Evolutionary conservation across 2,329 filamentous ascomycete species (phyloP), one percentile per base, ranked within the genome.

Genomic region (Hypoxylon sp.): DNA sequence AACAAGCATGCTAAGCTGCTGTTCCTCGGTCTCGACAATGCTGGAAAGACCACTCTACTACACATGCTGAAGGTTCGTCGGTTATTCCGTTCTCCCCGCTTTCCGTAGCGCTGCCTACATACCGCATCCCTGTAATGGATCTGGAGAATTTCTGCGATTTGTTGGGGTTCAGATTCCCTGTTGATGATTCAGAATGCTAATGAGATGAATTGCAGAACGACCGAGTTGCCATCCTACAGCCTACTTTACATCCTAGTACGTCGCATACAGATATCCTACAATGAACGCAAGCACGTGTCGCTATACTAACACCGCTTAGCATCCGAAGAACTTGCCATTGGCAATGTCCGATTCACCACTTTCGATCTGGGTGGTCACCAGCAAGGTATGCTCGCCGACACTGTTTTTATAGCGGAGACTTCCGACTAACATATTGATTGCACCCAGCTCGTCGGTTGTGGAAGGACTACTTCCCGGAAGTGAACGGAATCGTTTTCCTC

Each of bases 1-100:
- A 97, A 97, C 89, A 97, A 97, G 88, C 93, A 97, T 82, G 94
- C 93, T 77, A 97, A 97, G 88, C 89, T 97, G 66, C 88, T 97
- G 65, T 97, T 97, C 84, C 89, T 97, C 71, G 94, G 94, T 75
- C 90, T 97, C 69, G 94, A 97, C 81, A 97, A 97, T 84, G 94
- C 94, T 56, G 94, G 94, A 82, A 97, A 97, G 87, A 97, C 94
- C 59, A 97, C 94, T 48, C 85, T 97, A 75, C 85, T 97, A 79
- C 94, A 97, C 83, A 97, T 97, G 94, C 83, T 97, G 82, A 97
- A 97, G 92, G 92, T 94, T 81, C 76, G 87, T 81, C 63, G 41
- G 21, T 57, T 38, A 38, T 49, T 62, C 52, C 61, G 59, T 52
- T 36, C 19, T 67, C 25, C 48, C 46, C 68, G 68, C 61, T 23